These are phyloP conservation scores for Alternaria burnsii DNA, from an alignment of 2,329 filamentous ascomycete species.

Conservation along the genomic window DNA sequence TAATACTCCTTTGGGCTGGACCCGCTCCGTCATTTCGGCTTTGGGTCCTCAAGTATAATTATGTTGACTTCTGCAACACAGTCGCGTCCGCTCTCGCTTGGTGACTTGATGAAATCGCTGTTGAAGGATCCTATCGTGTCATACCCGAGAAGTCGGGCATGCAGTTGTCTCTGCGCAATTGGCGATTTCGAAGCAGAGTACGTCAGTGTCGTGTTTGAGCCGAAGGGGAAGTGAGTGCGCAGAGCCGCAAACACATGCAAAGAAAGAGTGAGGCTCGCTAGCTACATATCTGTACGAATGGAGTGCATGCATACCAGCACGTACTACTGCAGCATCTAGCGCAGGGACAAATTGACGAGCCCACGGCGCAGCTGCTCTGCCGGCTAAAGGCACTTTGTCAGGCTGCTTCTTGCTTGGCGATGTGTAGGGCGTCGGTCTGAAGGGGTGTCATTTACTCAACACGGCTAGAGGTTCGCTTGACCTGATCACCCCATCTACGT, in stretches of 20 bases:
- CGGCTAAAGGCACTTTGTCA: slow-evolving; percentile 28
- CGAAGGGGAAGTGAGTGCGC: slow-evolving; percentile 4
- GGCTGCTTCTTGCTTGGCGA: slow-evolving; percentile 36
- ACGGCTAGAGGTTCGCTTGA: slow-evolving; percentile 10
- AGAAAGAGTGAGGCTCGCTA: slow-evolving; percentile 29
- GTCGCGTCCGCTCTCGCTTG: neutral
- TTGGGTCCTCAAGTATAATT: slow-evolving; percentile 26
- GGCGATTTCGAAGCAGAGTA: neutral
- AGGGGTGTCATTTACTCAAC: slow-evolving; percentile 14
- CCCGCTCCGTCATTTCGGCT: slow-evolving; percentile 26
- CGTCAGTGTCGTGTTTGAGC: neutral
- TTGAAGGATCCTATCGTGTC: neutral
- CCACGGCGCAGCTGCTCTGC: slow-evolving; percentile 32
- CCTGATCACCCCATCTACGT: slow-evolving; percentile 9
- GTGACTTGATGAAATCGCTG: slow-evolving; percentile 10
- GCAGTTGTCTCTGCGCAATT: neutral
- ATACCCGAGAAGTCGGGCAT: neutral
- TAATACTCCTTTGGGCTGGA: slow-evolving; percentile 42
- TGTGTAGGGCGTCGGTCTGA: slow-evolving; percentile 15
- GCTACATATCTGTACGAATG: slow-evolving; percentile 10
- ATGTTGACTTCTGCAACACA: slow-evolving; percentile 9
- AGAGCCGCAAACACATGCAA: slow-evolving; percentile 22
- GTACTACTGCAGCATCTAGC: slow-evolving; percentile 15
- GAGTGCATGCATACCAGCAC: slow-evolving; percentile 1
- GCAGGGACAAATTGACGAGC: slow-evolving; percentile 19